Evolutionary conservation across 257 asterid genomes (phyloP).

Genomic region (Craterostigma plantagineum): DNA sequence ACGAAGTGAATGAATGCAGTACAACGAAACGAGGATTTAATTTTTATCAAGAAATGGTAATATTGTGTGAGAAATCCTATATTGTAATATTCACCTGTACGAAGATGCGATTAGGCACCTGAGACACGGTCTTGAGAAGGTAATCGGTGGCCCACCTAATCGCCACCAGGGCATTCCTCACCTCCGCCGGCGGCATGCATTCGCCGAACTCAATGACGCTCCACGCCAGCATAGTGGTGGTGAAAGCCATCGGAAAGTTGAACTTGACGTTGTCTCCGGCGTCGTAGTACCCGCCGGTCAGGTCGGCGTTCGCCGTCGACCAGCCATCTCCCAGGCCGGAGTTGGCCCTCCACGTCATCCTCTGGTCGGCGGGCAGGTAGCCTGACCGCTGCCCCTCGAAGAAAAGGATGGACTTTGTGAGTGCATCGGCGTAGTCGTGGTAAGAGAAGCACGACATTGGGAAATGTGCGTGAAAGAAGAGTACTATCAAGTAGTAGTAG

Average conservation of each 20-base stretch:
- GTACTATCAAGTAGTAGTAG: no score
- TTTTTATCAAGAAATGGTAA: no score
- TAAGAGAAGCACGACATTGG: conserved; percentile 7
- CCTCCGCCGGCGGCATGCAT: conserved; percentile 54
- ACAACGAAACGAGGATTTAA: no score
- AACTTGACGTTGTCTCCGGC: conserved; percentile 95
- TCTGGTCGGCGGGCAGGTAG: conserved; percentile 62
- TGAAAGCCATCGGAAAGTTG: conserved; percentile 91
- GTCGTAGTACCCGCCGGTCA: conserved; percentile 91
- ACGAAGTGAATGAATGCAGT: no score
- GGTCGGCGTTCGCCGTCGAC: conserved; percentile 29
- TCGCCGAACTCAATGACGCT: conserved; percentile 74
- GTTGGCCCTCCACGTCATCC: conserved; percentile 66
- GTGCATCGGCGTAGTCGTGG: conserved; percentile 66
- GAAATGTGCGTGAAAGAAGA: no score
- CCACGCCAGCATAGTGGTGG: conserved; percentile 94
- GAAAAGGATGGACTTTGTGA: conserved; percentile 61
- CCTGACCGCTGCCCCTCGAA: conserved; percentile 96
- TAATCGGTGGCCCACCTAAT: conserved; percentile 82
- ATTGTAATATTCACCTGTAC: conserved; percentile 47
- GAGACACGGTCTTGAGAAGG: conserved; percentile 71
- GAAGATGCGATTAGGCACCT: conserved; percentile 53
- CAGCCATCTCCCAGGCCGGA: conserved; percentile 85
- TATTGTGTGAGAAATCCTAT: no score
- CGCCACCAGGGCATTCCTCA: conserved; percentile 60